phyloP scores from a whole-genome alignment of 164 flowering plant genomes.

The Berberis vulgaris region DNA sequence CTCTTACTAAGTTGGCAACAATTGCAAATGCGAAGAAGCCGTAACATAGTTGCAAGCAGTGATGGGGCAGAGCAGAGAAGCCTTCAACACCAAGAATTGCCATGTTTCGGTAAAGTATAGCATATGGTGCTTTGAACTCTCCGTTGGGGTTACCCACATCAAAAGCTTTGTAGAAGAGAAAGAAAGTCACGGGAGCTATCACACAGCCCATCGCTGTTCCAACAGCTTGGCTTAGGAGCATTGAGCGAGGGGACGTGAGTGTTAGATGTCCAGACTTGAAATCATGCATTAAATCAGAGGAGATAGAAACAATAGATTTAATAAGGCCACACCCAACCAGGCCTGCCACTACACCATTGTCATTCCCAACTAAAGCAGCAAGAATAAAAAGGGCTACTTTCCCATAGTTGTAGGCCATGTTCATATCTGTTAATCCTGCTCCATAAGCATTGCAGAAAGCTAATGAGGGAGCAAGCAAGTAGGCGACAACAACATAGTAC shows the following conservation, averaged over 20 bases:
- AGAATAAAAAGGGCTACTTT: constrained; percentile 74
- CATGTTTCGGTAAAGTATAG: constrained; percentile 83
- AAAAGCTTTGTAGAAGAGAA: constrained; percentile 90
- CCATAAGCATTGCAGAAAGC: constrained; percentile 98
- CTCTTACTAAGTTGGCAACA: constrained; percentile 53
- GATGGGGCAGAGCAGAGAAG: constrained; percentile 78
- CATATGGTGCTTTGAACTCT: constrained; percentile 88
- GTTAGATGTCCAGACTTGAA: constrained; percentile 88
- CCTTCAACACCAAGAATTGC: constrained; percentile 89
- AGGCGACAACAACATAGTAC: constrained; percentile 71
- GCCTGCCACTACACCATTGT: constrained; percentile 36
- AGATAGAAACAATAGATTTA: constrained; percentile 68
- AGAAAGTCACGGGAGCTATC: constrained; percentile 75
- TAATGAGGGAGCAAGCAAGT: constrained; percentile 73
- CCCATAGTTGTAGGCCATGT: constrained; percentile 88
- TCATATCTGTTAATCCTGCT: constrained; percentile 89
- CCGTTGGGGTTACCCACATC: constrained; percentile 80
- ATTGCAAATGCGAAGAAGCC: constrained; percentile 76
- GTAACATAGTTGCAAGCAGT: constrained; percentile 78
- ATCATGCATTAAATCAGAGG: constrained; percentile 91
- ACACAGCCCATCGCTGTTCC: constrained; percentile 91
- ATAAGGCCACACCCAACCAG: constrained; percentile 86
- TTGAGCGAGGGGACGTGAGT: constrained; percentile 78
- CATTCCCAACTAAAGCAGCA: constrained; percentile 11
- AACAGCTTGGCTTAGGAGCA: constrained; percentile 78